Evolutionary conservation across 306 rosid species (phyloP), one percentile per base, ranked within the genome.

Genomic region (Trichosanthes truncata): DNA sequence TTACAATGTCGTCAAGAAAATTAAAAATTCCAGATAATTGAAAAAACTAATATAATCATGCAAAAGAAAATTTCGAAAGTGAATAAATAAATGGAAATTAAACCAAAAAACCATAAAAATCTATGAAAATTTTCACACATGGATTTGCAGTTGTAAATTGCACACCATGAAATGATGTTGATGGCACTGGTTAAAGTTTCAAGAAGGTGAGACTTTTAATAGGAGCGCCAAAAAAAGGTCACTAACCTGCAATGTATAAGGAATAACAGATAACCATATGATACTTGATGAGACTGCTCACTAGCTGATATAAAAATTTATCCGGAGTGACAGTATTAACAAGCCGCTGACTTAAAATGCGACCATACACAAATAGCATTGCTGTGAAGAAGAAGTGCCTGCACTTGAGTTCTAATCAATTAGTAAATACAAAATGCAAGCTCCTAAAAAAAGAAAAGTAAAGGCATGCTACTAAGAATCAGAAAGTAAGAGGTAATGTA

Each of bases 361-460:
- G 97, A 78, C 99, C 99, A 65, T 96, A 91, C 60, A 96, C 99
- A 87, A 93, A 96, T 69, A 96, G 81, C 99, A 96, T 93, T 1
- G 96, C 98, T 65, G 99, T 93, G 92, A 96, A 96, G 92, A 96
- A 96, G 77, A 96, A 96, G 87, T 96, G 92, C 99, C 99, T 96
- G 96, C 74, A 46, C 11, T 46, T 8, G 46, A 78, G 46, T 62
- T 62, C 43, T 41, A 78, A 78, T n/a, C 56, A 78, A 40, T 57
- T 9, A 60, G 25, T 29, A 78, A 78, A 61, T 11, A 62, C 25
- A 43, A 41, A 36, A 77, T 31, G n/a, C 15, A 10, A 5, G 31
- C 62, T 74, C 43, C 57, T 15, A 29, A 14, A 74, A 29, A 48
- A 74, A 2, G 18, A 72, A 69, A 43, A 8, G 78, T 25, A 17